Evolutionary conservation across 768 basidiomycete species (phyloP), one percentile per base, ranked within the genome.

Genomic region (Termitomyces titanicus): DNA sequence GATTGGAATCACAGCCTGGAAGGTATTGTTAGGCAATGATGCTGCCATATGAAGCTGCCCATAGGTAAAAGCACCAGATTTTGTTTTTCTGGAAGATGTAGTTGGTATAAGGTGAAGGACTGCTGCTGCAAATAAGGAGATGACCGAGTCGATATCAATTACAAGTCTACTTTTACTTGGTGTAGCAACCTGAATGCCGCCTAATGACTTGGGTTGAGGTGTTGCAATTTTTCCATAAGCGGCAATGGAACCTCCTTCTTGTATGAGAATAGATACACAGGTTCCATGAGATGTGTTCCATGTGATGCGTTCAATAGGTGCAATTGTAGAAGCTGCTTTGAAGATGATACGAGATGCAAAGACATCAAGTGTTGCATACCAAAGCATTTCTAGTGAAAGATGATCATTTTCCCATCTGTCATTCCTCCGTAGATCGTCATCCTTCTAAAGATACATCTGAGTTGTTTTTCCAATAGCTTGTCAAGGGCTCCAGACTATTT

Each of bases 221-320:
- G 50, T 22, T 2, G 39, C 37, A 51, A 61, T 57, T 34, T 35
- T 40, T 24, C 54, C 51, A 50, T 51, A 57, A 45, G 61, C 54
- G 13, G 29, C 51, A 15, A 40, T 27, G 10, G 20, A 17, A 9
- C 61, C 61, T 18, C 63, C 61, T 51, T 58, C 61, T 56, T 60
- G 64, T 5, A 47, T 38, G 44, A 59, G 45, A 25, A 66, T 39
- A 25, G 62, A 52, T 10, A 64, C 45, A n/a, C n/a, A n/a, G n/a
- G n/a, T n/a, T n/a, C n/a, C n/a, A n/a, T n/a, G n/a, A n/a, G n/a
- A n/a, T n/a, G n/a, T n/a, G n/a, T n/a, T n/a, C n/a, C n/a, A n/a
- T n/a, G n/a, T n/a, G n/a, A n/a, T n/a, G n/a, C n/a, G n/a, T n/a
- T n/a, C n/a, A n/a, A n/a, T n/a, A n/a, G n/a, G n/a, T n/a, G n/a